These are phyloP conservation scores for Lachnellula willkommii DNA, from an alignment of 2,329 filamentous ascomycete genomes.

Conservation along the genomic window DNA sequence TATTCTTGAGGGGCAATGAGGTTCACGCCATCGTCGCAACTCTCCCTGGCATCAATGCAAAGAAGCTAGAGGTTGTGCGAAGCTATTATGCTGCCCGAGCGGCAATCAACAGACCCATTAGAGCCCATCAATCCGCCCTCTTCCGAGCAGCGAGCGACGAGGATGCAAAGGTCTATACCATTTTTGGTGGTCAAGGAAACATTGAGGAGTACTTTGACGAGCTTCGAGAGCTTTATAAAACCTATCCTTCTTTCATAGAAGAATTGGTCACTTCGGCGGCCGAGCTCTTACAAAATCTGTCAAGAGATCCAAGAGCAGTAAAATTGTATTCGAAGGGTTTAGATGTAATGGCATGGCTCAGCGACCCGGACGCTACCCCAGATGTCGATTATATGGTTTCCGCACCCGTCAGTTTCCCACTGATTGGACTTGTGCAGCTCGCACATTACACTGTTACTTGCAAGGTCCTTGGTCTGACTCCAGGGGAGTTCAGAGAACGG, in stretches of 20 bases:
- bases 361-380: conserved; percentile 80
- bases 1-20: conserved; percentile 91
- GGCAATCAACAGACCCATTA: conserved; percentile 78
- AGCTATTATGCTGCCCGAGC: conserved; percentile 89
- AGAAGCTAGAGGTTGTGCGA: conserved; percentile 84
- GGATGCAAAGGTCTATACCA: conserved; percentile 80
- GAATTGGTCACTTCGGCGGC: conserved; percentile 78
- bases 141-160: conserved; percentile 82
- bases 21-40: conserved; percentile 83
- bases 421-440: conserved; percentile 94
- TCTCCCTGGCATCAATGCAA: conserved; percentile 83
- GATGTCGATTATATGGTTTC: conserved; percentile 93
- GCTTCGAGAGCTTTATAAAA: conserved; percentile 82
- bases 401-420: conserved; percentile 87
- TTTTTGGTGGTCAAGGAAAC: conserved; percentile 96
- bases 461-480: conserved; percentile 82
- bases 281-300: conserved; percentile 78
- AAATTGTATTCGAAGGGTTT: conserved; percentile 98
- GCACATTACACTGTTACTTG: conserved; percentile 94
- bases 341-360: conserved; percentile 90
- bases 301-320: conserved; percentile 77
- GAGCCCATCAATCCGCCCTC: conserved; percentile 88
- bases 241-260: conserved; percentile 85
- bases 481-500: conserved; percentile 78
- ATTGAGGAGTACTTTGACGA: conserved; percentile 99